phyloP scores from a whole-genome alignment of 768 basidiomycete species.

The Kwoniella bestiolae region DNA sequence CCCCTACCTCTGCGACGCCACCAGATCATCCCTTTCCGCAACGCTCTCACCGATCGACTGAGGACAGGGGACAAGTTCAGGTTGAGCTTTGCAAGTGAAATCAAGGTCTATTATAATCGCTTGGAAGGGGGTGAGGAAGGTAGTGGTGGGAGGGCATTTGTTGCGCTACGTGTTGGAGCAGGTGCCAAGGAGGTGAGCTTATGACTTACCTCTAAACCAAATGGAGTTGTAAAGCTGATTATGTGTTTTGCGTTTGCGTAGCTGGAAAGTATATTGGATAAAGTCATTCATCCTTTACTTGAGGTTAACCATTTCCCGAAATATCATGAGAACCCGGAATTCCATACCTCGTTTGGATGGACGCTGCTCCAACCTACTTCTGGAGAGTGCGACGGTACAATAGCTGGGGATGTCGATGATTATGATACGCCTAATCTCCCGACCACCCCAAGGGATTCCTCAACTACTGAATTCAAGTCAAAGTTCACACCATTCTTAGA shows the following conservation, averaged over 20 bases:
- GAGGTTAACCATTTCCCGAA: slow-evolving; percentile 69
- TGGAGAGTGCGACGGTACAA: background rate
- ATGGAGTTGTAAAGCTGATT: too few relatives aligned
- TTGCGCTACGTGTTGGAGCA: slow-evolving; percentile 79
- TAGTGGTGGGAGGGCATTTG: slow-evolving; percentile 66
- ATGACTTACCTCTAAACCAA: background rate
- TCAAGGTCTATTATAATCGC: slow-evolving; percentile 66
- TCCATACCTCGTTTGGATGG: slow-evolving; percentile 91
- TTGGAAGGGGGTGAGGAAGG: slow-evolving; percentile 53
- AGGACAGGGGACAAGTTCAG: slow-evolving; percentile 48
- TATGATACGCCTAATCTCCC: background rate
- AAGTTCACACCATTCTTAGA: slow-evolving; percentile 28
- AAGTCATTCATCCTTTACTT: slow-evolving; percentile 67
- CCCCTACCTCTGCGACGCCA: slow-evolving; percentile 78
- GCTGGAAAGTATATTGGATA: slow-evolving; percentile 65
- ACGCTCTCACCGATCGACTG: slow-evolving; percentile 10
- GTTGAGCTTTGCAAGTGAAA: slow-evolving; percentile 69
- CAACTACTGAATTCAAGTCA: background rate
- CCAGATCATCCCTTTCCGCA: slow-evolving; percentile 60
- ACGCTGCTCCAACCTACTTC: slow-evolving; percentile 64
- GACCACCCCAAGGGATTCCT: too few relatives aligned
- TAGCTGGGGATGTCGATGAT: background rate
- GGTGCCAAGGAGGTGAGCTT: slow-evolving; percentile 73
- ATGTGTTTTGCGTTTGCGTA: slow-evolving; percentile 52
- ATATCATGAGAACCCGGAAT: slow-evolving; percentile 79